phyloP scores from a whole-genome alignment of 2,329 filamentous ascomycete genomes.

The Teratosphaeria nubilosa region DNA sequence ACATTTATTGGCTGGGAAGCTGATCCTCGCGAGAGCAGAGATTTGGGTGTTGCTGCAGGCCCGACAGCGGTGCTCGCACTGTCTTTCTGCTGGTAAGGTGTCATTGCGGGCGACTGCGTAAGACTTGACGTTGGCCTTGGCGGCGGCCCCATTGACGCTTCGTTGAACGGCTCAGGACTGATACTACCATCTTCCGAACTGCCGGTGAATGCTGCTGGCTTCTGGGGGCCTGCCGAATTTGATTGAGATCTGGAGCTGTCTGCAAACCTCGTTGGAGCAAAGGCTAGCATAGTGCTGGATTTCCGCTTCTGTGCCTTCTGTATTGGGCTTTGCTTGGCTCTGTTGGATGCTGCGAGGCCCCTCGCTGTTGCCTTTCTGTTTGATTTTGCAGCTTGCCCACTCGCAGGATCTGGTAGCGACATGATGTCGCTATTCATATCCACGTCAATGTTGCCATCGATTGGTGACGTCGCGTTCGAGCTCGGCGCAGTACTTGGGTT shows the following conservation, averaged over 20 bases:
- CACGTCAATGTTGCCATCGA: constrained; percentile 32
- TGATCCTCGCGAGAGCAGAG: constrained; percentile 15
- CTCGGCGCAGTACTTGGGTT: constrained; percentile 45
- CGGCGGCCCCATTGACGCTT: constrained; percentile 45
- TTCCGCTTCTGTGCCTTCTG: constrained; percentile 34
- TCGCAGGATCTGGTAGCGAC: constrained; percentile 10
- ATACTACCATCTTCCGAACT: constrained; percentile 39
- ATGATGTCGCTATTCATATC: constrained; percentile 27
- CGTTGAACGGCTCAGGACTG: constrained; percentile 40
- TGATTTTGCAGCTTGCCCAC: constrained; percentile 29
- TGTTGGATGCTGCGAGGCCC: constrained; percentile 48
- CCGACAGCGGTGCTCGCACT: constrained; percentile 4
- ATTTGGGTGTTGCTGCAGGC: constrained; percentile 24
- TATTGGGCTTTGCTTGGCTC: constrained; percentile 44
- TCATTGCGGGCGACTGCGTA: constrained; percentile 58
- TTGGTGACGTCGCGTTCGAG: constrained; percentile 39
- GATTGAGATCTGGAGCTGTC: neutral
- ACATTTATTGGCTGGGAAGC: constrained; percentile 1
- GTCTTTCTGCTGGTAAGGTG: constrained; percentile 37
- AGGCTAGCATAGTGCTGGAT: constrained; percentile 27
- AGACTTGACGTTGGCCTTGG: constrained; percentile 50
- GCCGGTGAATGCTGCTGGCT: constrained; percentile 17
- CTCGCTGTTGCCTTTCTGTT: neutral
- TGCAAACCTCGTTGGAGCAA: neutral
- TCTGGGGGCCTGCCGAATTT: constrained; percentile 14